Base-by-base conservation (phyloP, 2,329 filamentous ascomycete species). In the Ophiognomonia clavigignenti-juglandacearum region DNA sequence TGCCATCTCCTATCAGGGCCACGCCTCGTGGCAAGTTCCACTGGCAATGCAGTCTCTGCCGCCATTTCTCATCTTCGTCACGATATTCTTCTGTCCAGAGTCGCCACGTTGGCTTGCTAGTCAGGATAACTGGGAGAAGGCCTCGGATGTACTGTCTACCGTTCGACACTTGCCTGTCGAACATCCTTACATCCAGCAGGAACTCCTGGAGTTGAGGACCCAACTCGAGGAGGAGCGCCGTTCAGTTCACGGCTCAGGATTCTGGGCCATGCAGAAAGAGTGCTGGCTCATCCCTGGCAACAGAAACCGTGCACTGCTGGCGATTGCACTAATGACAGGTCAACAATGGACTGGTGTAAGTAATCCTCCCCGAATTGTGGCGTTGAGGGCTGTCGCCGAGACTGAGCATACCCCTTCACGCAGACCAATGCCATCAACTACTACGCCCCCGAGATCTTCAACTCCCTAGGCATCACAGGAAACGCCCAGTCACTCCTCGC, bases 341-440 rank as follows among this genome's bases (percentile, higher is more conserved):
- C 84, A 88, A 61, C 83, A 87, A 61, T 84, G 87, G 78, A 87
- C 83, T 0, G 83, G 82, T 16, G 46, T 48, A 13, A 44, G 46
- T 61, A n/a, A n/a, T 64, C 61, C 23, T 18, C 2, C 4, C 14
- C 24, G 29, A 19, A 29, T 5, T 32, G 20, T 35, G 26, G n/a
- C 36, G 41, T 18, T 22, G 8, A 18, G 23, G 23, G 6, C 14
- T 9, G 3, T 19, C 11, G 14, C 11, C 23, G 10, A 13, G 22
- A 20, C 35, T 37, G 6, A 37, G 18, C 11, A 13, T 22, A 14
- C 14, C n/a, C 3, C 11, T 10, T 14, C 9, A 22, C 11, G 9
- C 34, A 45, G 43, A 45, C 43, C 34, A 62, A 62, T 44, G 60
- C 60, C 48, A 62, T 55, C 57, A 65, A 64, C 57, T 62, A 60